phyloP scores from a whole-genome alignment of 768 basidiomycete genomes.

The Pleurotus giganteus region DNA sequence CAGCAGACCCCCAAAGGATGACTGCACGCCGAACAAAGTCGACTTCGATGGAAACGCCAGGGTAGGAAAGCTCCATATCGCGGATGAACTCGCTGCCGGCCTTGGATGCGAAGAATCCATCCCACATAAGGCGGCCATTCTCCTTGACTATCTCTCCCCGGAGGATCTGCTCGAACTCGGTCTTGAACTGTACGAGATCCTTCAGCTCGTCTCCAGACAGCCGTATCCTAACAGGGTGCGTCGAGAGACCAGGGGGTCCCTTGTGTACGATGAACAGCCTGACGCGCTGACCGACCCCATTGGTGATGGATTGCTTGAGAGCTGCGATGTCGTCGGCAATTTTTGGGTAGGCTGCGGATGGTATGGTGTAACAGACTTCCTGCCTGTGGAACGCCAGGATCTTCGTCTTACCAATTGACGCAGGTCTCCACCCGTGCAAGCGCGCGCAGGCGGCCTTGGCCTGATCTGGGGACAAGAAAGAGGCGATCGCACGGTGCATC shows the following conservation, averaged over 20 bases:
- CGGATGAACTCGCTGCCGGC: slow-evolving; percentile 45
- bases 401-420: slow-evolving; percentile 41
- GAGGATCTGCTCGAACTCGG: slow-evolving; percentile 57
- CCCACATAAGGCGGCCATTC: slow-evolving; percentile 58
- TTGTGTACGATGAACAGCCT: slow-evolving; percentile 20
- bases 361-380: slow-evolving; percentile 46
- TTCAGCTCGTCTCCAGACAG: slow-evolving; percentile 49
- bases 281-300: slow-evolving; percentile 22
- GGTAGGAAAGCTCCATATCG: slow-evolving; percentile 35
- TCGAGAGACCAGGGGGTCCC: slow-evolving; percentile 9
- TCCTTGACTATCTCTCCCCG: slow-evolving; percentile 57
- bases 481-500: slow-evolving; percentile 51
- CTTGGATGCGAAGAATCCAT: slow-evolving; percentile 50
- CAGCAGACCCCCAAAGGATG: slow-evolving; percentile 51
- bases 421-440: slow-evolving; percentile 46
- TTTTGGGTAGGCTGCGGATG: slow-evolving; percentile 32
- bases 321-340: slow-evolving; percentile 43
- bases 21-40: slow-evolving; percentile 42
- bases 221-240: slow-evolving; percentile 34
- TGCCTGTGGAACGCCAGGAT: slow-evolving; percentile 55
- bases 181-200: slow-evolving; percentile 54
- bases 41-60: slow-evolving; percentile 41
- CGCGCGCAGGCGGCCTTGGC: slow-evolving; percentile 49
- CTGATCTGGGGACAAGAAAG: slow-evolving; percentile 47
- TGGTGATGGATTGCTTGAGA: slow-evolving; percentile 37